Evolutionary conservation across 768 basidiomycete genomes (phyloP), one percentile per base, ranked within the genome.

Genomic region (Leccinum arenicola): DNA sequence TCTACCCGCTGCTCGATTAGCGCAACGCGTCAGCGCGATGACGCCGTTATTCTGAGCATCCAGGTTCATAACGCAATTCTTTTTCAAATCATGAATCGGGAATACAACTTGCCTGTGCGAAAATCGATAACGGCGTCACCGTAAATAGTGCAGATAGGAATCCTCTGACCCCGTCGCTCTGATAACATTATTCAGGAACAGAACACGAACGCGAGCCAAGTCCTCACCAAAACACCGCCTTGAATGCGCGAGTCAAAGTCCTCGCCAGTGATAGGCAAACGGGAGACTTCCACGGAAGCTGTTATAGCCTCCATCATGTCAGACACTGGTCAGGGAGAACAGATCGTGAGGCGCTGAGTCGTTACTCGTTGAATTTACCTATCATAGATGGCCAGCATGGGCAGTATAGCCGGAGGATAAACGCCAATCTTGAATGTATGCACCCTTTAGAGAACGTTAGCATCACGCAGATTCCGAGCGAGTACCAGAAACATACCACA

Each of bases 191-290:
- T 43, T 27, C 15, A 5, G 9, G 33, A 38, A n/a, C 10, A 14
- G 5, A 11, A 58, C 21, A 11, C 6, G 9, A 21, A 59, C 6
- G 25, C 17, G 36, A 31, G 12, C 25, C 15, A 1, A 5, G 68
- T 19, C 40, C 78, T 10, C 61, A 86, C 85, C 65, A 93, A 76
- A 35, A 94, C 78, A 21, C 92, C 93, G 10, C 92, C 91, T 73
- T 93, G 91, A 35, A 94, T 88, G 12, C 91, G 81, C 1, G 83
- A 82, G 70, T 94, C 91, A 70, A 93, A 94, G 54, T 89, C 84
- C 9, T 79, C 78, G 0, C 91, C 93, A 23, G 84, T 80, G 29
- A 94, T 89, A 9, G 78, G 73, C n/a, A 89, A 77, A 10, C 84
- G 83, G 3, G 90, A 93, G 12, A 91, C 89, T 70, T 95, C 93